phyloP scores from a whole-genome alignment of 805 yeast species.

The Saccharomycopsis capsularis region DNA sequence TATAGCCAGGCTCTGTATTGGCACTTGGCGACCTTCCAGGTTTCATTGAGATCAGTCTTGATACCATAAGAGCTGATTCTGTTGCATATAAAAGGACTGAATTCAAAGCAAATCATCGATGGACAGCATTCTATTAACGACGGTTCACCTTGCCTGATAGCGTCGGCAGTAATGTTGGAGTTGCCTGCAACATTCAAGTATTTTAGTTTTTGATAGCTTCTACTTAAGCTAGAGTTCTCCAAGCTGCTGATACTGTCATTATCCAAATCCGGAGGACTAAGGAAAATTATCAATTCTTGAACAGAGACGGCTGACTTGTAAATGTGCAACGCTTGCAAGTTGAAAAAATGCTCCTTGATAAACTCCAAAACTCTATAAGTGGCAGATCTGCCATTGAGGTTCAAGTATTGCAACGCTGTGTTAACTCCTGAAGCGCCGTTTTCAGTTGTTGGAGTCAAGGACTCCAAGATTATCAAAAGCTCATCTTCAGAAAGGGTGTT shows the following conservation, averaged over 20 bases:
- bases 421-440: background rate
- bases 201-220: background rate
- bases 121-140: background rate
- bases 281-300: conserved; percentile 1
- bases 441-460: conserved; percentile 1
- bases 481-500: conserved; percentile 10
- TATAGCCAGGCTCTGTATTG: conserved; percentile 15
- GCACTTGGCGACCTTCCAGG: conserved; percentile 10
- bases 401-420: conserved; percentile 10
- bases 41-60: background rate
- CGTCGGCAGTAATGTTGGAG: background rate
- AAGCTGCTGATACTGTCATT: background rate
- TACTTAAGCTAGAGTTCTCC: background rate
- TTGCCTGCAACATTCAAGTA: conserved; percentile 9
- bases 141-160: background rate
- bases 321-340: conserved; percentile 13
- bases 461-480: conserved; percentile 7
- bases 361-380: conserved; percentile 3
- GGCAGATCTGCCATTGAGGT: conserved; percentile 13
- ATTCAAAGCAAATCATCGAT: background rate
- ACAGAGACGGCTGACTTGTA: background rate
- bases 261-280: background rate
- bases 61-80: background rate
- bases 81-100: background rate
- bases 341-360: conserved; percentile 7